These are phyloP conservation scores for Sporothrix sp. DNA, from an alignment of 2,329 filamentous ascomycete species.

Conservation along the genomic window DNA sequence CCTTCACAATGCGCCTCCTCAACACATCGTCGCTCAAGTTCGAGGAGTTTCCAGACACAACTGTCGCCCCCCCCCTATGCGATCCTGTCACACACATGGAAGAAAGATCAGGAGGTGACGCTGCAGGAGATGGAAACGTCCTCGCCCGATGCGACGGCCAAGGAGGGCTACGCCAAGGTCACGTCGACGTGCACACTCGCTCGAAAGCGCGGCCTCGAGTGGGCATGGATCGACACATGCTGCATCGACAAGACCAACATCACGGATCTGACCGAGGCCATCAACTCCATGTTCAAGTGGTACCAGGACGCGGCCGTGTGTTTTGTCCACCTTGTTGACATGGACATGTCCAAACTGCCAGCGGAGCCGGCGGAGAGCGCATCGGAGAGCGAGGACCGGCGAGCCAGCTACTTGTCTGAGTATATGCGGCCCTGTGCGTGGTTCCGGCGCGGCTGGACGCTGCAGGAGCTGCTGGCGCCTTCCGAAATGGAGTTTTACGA, in stretches of 20 bases:
- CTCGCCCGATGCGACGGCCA: conserved; percentile 5
- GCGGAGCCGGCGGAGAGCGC: background rate
- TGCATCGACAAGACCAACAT: conserved; percentile 19
- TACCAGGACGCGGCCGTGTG: conserved; percentile 14
- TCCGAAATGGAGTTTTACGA: conserved; percentile 13
- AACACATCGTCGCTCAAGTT: conserved; percentile 15
- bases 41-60: conserved; percentile 8
- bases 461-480: conserved; percentile 18
- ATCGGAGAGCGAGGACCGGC: background rate
- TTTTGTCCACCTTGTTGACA: conserved; percentile 11
- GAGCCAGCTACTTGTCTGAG: background rate
- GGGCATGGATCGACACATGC: conserved; percentile 18
- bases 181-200: conserved; percentile 9
- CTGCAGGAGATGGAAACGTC: conserved; percentile 17
- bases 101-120: conserved; percentile 16
- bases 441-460: conserved; percentile 18
- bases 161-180: conserved; percentile 14
- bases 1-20: conserved; percentile 16
- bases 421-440: conserved; percentile 8
- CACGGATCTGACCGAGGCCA: conserved; percentile 17
- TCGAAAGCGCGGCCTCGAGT: background rate
- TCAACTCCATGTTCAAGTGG: conserved; percentile 19
- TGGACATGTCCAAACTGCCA: too few species aligned
- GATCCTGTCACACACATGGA: conserved; percentile 19
- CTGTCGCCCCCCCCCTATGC: conserved; percentile 12